These are phyloP conservation scores for Lactifluus piperatus DNA, from an alignment of 768 basidiomycete species.

Conservation along the genomic window DNA sequence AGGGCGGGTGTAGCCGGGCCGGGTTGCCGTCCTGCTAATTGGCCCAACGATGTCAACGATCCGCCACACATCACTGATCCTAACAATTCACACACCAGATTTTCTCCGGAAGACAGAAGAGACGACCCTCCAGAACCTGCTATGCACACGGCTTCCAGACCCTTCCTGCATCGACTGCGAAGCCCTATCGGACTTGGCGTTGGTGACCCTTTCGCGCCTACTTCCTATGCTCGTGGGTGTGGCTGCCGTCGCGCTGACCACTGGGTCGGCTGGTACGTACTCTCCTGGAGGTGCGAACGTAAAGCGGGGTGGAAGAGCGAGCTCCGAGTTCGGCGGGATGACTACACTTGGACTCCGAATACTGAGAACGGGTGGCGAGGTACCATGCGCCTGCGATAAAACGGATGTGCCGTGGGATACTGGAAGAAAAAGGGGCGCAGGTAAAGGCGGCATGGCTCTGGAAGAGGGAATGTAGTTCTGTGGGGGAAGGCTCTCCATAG, in stretches of 20 bases:
- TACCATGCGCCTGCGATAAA: neutral
- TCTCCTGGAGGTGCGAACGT: conserved; percentile 8
- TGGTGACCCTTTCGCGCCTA: conserved; percentile 3
- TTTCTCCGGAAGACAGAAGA: conserved; percentile 9
- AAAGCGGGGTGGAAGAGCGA: conserved; percentile 10
- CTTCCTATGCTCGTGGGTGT: neutral
- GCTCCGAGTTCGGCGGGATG: conserved; percentile 13
- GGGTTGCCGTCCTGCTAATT: conserved; percentile 3
- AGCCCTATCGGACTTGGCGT: neutral
- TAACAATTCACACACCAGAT: conserved; percentile 11
- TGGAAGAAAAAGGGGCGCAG: neutral
- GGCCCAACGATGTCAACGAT: neutral
- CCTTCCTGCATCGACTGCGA: conserved; percentile 4
- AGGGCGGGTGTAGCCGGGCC: conserved; percentile 2
- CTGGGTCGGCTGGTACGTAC: conserved; percentile 7
- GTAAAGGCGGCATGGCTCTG: neutral
- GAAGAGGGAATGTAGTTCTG: neutral
- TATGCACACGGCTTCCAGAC: neutral
- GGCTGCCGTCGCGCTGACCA: neutral
- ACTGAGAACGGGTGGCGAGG: neutral
- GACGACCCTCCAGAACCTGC: conserved; percentile 12
- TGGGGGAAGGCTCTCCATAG: conserved; percentile 3
- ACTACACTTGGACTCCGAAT: neutral
- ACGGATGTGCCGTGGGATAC: neutral
- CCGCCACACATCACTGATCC: neutral